These are phyloP conservation scores for Fennellomyces sp. DNA, from an alignment of 371 early-diverging fungal genomes.

Conservation along the genomic window DNA sequence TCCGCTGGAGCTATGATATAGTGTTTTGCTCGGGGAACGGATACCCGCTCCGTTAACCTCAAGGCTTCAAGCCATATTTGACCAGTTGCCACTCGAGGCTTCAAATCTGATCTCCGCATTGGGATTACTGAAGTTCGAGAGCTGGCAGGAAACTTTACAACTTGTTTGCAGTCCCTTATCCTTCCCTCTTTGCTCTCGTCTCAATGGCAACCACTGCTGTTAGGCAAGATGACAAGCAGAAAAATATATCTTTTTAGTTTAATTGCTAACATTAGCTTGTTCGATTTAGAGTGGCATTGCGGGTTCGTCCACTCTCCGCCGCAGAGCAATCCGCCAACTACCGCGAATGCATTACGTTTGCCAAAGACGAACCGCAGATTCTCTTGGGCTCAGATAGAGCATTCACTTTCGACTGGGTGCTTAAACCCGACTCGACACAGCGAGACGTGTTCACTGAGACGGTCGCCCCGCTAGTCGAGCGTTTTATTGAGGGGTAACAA, in stretches of 20 bases:
- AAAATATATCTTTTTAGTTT: background rate
- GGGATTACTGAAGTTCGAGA: background rate
- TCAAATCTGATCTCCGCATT: background rate
- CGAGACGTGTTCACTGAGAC: constrained; percentile 66
- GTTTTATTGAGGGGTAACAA: constrained; percentile 85
- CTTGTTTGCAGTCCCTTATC: background rate
- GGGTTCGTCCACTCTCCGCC: constrained; percentile 51
- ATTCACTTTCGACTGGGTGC: constrained; percentile 90
- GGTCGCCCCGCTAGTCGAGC: constrained; percentile 73
- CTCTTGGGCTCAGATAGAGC: constrained; percentile 60
- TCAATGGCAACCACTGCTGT: constrained; percentile 23
- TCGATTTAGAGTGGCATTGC: constrained; percentile 24
- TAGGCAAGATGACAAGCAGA: constrained; percentile 8
- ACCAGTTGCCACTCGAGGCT: background rate
- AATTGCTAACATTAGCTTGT: background rate
- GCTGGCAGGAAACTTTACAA: background rate
- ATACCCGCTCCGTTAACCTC: background rate
- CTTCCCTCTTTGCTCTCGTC: constrained; percentile 1
- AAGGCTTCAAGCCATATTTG: background rate
- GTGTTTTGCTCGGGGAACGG: background rate
- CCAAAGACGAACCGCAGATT: constrained; percentile 63
- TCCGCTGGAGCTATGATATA: too few species aligned
- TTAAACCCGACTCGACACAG: constrained; percentile 71
- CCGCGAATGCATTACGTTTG: constrained; percentile 62
- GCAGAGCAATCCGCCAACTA: constrained; percentile 70